Conservation (phyloP, 208 protist species). For the Trichomonas vaginalis region DNA sequence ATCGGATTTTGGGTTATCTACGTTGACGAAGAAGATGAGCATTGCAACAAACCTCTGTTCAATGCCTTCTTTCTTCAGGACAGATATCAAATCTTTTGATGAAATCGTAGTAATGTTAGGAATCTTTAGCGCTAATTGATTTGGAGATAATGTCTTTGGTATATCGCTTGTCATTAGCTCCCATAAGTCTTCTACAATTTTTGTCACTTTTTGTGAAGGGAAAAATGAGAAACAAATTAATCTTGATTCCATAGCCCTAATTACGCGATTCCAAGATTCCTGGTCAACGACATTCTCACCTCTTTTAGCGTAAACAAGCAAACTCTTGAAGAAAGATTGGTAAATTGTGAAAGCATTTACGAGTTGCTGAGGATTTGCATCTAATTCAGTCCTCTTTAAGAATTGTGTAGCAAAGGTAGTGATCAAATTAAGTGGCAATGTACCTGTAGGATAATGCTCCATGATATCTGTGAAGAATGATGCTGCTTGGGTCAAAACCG, state of each 20-base stretch:
- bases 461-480: constrained; percentile 1
- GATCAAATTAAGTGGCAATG: not conserved
- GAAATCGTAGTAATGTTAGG: not conserved
- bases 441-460: not conserved
- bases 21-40: not conserved
- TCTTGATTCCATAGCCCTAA: not conserved
- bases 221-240: not conserved
- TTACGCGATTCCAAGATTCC: not conserved
- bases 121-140: too few relatives aligned
- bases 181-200: not conserved
- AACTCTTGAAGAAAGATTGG: not conserved
- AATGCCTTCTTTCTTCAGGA: not conserved
- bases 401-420: not conserved
- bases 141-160: not conserved
- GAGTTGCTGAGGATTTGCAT: not conserved
- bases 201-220: not conserved
- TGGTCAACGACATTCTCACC: not conserved
- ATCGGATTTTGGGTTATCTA: not conserved
- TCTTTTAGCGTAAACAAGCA: not conserved
- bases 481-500: not conserved
- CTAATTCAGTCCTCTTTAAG: not conserved
- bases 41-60: not conserved
- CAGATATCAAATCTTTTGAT: not conserved
- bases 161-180: not conserved
- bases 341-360: not conserved